Evolutionary conservation across 495 filamentous ascomycete genomes (phyloP).

Genomic region (Penicillium canariense): DNA sequence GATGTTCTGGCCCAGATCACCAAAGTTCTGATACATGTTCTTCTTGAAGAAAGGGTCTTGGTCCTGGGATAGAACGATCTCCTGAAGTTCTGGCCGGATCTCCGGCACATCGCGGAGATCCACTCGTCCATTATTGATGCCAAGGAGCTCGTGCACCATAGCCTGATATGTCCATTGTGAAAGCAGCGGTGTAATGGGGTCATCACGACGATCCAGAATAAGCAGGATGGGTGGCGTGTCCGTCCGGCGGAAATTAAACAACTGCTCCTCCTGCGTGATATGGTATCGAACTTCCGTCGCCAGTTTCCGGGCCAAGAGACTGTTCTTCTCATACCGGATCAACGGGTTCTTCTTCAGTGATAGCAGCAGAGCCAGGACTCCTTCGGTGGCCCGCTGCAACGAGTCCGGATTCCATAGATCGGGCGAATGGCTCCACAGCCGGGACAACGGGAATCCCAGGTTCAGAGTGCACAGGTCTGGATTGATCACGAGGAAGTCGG

Average conservation of each 20-base stretch:
- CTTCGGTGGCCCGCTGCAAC: constrained; percentile 79
- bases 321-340: constrained; percentile 92
- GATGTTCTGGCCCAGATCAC: constrained; percentile 94
- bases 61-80: constrained; percentile 94
- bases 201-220: constrained; percentile 87
- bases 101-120: constrained; percentile 85
- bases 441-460: constrained; percentile 67
- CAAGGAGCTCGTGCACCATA: constrained; percentile 95
- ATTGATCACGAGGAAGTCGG: constrained; percentile 92
- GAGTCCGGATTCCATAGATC: constrained; percentile 90
- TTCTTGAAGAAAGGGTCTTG: constrained; percentile 99
- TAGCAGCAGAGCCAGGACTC: constrained; percentile 75
- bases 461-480: constrained; percentile 87
- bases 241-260: constrained; percentile 94
- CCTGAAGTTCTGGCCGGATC: constrained; percentile 83
- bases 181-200: constrained; percentile 91
- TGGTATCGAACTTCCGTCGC: constrained; percentile 89
- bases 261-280: constrained; percentile 91
- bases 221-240: constrained; percentile 94
- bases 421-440: constrained; percentile 71
- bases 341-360: constrained; percentile 94
- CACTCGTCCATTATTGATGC: constrained; percentile 89
- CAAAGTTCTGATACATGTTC: constrained; percentile 99
- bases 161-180: constrained; percentile 99
- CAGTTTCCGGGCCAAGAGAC: constrained; percentile 84